Conservation (phyloP, 2,329 filamentous ascomycete species). For the Penicillium frequentans region DNA sequence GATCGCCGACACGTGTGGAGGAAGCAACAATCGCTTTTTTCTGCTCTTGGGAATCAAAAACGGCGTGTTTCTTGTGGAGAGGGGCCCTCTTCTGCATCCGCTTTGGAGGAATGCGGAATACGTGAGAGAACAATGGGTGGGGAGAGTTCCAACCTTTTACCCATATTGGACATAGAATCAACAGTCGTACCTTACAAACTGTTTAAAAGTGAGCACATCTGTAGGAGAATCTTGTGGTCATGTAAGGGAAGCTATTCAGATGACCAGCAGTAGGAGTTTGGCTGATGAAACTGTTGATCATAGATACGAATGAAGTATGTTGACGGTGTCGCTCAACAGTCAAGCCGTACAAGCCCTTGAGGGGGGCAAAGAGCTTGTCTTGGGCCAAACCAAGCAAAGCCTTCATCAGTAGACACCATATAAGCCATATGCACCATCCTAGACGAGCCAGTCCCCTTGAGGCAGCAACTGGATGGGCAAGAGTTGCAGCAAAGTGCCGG, state of each 20-base stretch:
- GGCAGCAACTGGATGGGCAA: not conserved
- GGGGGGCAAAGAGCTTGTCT: not conserved
- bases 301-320: not conserved
- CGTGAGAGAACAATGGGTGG: not conserved
- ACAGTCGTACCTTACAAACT: not conserved
- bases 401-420: not conserved
- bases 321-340: not conserved
- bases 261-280: not conserved
- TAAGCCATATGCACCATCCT: not conserved
- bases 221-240: not conserved
- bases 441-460: not conserved
- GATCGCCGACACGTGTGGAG: not conserved
- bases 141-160: not conserved
- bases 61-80: not conserved
- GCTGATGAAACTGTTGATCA: not conserved
- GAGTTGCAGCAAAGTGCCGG: not conserved
- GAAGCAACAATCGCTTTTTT: not conserved
- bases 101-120: not conserved
- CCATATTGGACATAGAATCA: not conserved
- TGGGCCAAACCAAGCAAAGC: not conserved
- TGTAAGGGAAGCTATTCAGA: not conserved
- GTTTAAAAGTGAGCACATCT: not conserved
- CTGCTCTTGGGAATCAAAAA: not conserved
- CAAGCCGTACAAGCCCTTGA: not conserved
- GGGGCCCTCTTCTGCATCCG: conserved; percentile 9